Evolutionary conservation across 345 rosid genomes (phyloP).

Genomic region (Abelmoschus esculentus): DNA sequence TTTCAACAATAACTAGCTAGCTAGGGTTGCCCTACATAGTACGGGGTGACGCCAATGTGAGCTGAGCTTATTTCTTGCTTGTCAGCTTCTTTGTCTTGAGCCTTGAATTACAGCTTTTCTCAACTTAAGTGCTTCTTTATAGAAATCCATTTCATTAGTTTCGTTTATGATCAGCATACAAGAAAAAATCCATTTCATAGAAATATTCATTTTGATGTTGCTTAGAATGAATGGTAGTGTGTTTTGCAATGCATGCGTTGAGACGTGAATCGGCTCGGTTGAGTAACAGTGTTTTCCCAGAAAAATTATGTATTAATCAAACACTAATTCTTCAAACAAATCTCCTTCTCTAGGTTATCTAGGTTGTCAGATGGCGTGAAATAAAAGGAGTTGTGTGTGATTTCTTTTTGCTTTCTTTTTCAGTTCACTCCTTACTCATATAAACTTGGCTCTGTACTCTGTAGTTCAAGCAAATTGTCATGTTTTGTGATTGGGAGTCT

Average conservation of each 20-base stretch:
- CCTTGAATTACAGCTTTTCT: background rate
- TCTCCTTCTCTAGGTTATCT: background rate
- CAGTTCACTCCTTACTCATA: background rate
- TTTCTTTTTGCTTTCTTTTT: background rate
- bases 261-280: background rate
- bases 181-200: no score
- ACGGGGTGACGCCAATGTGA: background rate
- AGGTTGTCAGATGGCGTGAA: constrained; percentile 5
- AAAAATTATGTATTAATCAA: background rate
- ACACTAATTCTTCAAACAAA: background rate
- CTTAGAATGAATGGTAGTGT: background rate
- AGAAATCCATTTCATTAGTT: background rate
- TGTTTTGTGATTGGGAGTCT: no score
- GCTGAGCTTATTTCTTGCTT: background rate
- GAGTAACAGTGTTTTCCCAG: background rate
- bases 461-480: background rate
- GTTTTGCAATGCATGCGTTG: background rate
- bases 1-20: background rate
- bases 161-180: background rate
- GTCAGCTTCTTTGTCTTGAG: background rate
- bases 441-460: background rate
- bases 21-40: constrained; percentile 1
- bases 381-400: background rate
- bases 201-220: background rate
- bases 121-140: background rate